phyloP scores from a whole-genome alignment of 2,329 filamentous ascomycete genomes.

The Chaetothyriales sp. region DNA sequence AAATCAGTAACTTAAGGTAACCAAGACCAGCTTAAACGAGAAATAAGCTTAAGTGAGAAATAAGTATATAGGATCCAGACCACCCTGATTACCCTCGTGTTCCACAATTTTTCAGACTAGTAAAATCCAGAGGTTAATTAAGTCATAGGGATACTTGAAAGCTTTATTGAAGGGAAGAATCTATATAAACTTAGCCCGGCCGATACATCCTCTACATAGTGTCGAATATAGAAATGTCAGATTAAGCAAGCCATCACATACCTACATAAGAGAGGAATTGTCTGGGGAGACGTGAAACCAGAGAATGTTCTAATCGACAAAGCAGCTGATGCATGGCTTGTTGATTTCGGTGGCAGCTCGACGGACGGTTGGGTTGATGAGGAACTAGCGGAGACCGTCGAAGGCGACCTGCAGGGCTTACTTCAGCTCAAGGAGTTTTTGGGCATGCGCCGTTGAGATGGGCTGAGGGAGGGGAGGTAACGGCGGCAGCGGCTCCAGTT shows the following conservation, averaged over 20 bases:
- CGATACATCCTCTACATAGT: neutral
- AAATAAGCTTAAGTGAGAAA: too few relatives aligned
- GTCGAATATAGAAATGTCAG: constrained; percentile 4
- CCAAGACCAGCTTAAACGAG: constrained; percentile 6
- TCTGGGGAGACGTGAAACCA: constrained; percentile 21
- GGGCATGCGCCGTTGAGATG: constrained; percentile 2
- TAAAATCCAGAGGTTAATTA: constrained; percentile 1
- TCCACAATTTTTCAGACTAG: constrained; percentile 5
- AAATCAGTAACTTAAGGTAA: constrained; percentile 6
- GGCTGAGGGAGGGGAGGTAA: too few relatives aligned
- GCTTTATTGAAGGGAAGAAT: constrained; percentile 5
- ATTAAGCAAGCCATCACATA: constrained; percentile 6
- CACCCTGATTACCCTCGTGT: constrained; percentile 3
- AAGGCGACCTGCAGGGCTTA: constrained; percentile 19
- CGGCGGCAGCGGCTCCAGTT: too few relatives aligned
- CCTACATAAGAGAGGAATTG: constrained; percentile 13
- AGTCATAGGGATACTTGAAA: constrained; percentile 5
- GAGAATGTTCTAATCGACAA: constrained; percentile 21
- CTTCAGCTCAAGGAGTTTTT: constrained; percentile 5
- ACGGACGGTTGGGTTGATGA: constrained; percentile 19
- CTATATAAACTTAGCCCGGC: neutral
- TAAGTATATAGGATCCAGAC: constrained; percentile 6
- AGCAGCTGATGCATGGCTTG: constrained; percentile 16
- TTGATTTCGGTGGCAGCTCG: constrained; percentile 21
- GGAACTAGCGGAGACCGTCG: constrained; percentile 14